Conservation (phyloP, 345 rosid genomes). For the Citrus glauca region DNA sequence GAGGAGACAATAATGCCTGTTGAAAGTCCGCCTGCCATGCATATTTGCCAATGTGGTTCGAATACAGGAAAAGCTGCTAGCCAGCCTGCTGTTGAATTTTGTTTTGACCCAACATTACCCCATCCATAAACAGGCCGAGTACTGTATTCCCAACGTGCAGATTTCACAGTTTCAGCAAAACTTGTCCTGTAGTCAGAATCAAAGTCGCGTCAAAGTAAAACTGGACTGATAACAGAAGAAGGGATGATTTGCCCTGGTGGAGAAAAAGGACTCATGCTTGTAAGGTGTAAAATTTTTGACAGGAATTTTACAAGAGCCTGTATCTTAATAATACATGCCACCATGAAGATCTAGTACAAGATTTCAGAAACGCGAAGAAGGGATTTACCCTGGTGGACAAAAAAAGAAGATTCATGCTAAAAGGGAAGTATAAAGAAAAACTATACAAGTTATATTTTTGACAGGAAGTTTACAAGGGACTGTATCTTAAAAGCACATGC, state of each 20-base stretch:
- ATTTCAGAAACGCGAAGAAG: conserved; percentile 5
- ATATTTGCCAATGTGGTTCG: conserved; percentile 99
- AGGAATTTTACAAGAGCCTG: not conserved
- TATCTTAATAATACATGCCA: not conserved
- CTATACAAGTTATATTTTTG: not conserved
- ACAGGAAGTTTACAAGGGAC: not conserved
- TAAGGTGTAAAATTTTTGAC: not conserved
- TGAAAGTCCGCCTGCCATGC: conserved; percentile 98
- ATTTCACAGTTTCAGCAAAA: conserved; percentile 61
- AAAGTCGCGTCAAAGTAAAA: conserved; percentile 9
- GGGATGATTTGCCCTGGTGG: not conserved
- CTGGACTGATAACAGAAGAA: not conserved
- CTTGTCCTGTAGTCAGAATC: conserved; percentile 53
- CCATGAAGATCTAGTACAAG: not conserved
- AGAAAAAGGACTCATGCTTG: not conserved
- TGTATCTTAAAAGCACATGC: not conserved
- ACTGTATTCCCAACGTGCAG: conserved; percentile 93
- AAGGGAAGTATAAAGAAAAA: not conserved
- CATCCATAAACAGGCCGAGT: conserved; percentile 92
- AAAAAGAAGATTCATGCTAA: not conserved
- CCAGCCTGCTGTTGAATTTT: conserved; percentile 97
- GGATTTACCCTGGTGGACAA: not conserved
- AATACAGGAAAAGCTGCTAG: conserved; percentile 94
- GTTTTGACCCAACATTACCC: conserved; percentile 78
- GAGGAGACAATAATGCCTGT: conserved; percentile 52